Evolutionary conservation across 768 basidiomycete species (phyloP).

Genomic region (Pholiota conissans): DNA sequence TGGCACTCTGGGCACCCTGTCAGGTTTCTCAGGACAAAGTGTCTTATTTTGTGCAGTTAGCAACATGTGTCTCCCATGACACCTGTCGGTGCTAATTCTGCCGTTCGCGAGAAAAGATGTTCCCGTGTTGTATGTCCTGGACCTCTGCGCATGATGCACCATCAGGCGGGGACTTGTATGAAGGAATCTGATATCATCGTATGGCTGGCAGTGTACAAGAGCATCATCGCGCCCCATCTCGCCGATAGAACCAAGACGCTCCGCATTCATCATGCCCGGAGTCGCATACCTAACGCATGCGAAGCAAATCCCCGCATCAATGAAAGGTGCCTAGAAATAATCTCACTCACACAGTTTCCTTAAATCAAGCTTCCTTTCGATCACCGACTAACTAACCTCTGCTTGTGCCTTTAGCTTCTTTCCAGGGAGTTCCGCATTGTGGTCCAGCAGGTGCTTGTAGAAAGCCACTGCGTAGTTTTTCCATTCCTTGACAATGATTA

Average conservation of each 20-base stretch:
- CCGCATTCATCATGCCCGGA: background rate
- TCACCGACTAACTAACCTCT: slow-evolving; percentile 14
- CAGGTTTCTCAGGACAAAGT: slow-evolving; percentile 27
- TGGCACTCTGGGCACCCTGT: slow-evolving; percentile 28
- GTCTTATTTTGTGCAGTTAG: slow-evolving; percentile 20
- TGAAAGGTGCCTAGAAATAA: slow-evolving; percentile 19
- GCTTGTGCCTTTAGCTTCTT: slow-evolving; percentile 16
- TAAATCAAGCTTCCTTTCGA: slow-evolving; percentile 21
- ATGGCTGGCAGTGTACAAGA: background rate
- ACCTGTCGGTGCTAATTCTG: slow-evolving; percentile 21
- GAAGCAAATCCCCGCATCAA: slow-evolving; percentile 19
- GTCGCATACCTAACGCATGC: slow-evolving; percentile 1
- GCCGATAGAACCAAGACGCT: background rate
- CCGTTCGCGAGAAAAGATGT: slow-evolving; percentile 19
- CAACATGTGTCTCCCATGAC: slow-evolving; percentile 23
- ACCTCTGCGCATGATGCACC: background rate
- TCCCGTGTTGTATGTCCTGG: slow-evolving; percentile 13
- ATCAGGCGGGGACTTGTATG: background rate
- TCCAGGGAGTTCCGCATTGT: background rate
- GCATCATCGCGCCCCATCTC: background rate
- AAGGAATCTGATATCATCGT: slow-evolving; percentile 1
- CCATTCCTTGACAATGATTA: background rate
- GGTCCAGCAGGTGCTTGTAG: background rate
- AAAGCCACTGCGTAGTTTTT: background rate
- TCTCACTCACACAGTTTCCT: slow-evolving; percentile 16